Evolutionary conservation across 148 eudicot genomes (phyloP), one percentile per base, ranked within the genome.

Genomic region (Rhododendron ovatum): DNA sequence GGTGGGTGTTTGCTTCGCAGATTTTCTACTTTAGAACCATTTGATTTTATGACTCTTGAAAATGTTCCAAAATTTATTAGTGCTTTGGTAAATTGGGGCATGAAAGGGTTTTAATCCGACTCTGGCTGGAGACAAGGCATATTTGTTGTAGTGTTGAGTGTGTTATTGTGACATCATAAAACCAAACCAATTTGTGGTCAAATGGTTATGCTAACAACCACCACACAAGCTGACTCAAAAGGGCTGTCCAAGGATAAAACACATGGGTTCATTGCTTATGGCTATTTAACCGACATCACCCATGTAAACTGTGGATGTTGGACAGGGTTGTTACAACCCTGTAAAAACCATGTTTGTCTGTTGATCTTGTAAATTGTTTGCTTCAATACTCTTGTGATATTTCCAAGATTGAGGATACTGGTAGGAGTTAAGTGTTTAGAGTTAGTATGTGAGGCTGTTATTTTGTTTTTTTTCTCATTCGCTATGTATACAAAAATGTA

Each of bases 1-100:
- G 99, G 99, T 94, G 65, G 84, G 89, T 45, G 61, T 75, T 78
- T 71, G 15, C 51, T 81, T 51, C 12, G 57, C 20, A 59, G 74
- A 55, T 35, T 57, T 22, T 69, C 50, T 80, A n/a, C 61, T 80
- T 50, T 28, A 50, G 24, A 28, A 50, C 59, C 37, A 26, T 50
- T 13, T 26, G 61, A 50, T 80, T 50, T 48, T 28, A 80, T 48
- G 2, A 30, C 17, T 50, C 82, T 50, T 47, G 50, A 24, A n/a
- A 80, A 78, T 78, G 30, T 24, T 43, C 5, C 26, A 12, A 43
- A 39, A 18, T 78, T 78, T 7, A 77, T 78, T 43, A 3, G 5
- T 26, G 48, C 15, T 41, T 43, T 6, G 28, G 81, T 50, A 5
- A 53, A 47, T 47, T 47, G 50, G 82, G 55, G 24, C 57, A 50